A percentile compares a stretch with the other conserved stretches of the same genome.
Evolutionary conservation across 2,329 filamentous ascomycete genomes (phyloP).

Genomic region (Calonectria hongkongensis): DNA sequence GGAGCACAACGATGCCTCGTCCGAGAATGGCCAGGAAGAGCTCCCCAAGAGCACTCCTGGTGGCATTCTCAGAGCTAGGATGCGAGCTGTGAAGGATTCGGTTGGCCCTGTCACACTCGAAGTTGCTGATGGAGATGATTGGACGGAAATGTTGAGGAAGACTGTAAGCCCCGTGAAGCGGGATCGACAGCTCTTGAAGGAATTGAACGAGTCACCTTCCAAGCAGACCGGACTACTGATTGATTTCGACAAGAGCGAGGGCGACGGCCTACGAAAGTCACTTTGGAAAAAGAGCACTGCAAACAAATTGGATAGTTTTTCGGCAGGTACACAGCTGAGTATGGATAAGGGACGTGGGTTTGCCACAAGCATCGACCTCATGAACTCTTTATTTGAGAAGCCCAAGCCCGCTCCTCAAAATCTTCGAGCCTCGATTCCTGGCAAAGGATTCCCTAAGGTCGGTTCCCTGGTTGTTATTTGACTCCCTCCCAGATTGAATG

Average conservation of each 20-base stretch:
- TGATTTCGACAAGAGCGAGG: constrained; percentile 61
- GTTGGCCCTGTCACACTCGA: constrained; percentile 75
- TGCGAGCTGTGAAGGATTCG: constrained; percentile 78
- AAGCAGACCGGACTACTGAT: constrained; percentile 54
- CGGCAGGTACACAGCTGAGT: constrained; percentile 57
- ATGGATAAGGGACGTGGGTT: constrained; percentile 79
- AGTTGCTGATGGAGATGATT: constrained; percentile 85
- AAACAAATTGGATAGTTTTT: constrained; percentile 54
- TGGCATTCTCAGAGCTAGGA: constrained; percentile 77
- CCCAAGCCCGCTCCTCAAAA: constrained; percentile 75
- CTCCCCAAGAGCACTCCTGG: constrained; percentile 71
- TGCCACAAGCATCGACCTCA: constrained; percentile 93
- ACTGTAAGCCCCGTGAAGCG: constrained; percentile 96
- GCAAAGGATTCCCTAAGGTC: constrained; percentile 90
- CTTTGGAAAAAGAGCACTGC: constrained; percentile 59
- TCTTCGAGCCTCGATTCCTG: constrained; percentile 69
- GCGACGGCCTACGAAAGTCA: constrained; percentile 68
- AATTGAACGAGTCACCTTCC: constrained; percentile 73
- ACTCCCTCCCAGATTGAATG: constrained; percentile 53
- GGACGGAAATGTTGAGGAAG: constrained; percentile 94
- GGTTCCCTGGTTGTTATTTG: constrained; percentile 73
- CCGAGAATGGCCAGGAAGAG: constrained; percentile 70
- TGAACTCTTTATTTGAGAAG: constrained; percentile 93
- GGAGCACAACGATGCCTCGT: constrained; percentile 80
- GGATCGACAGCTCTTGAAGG: constrained; percentile 83